A percentile compares a stretch with the other conserved stretches of the same genome.
Conservation (phyloP, 805 yeast genomes). For the Kodamaea nitidulidarum region DNA sequence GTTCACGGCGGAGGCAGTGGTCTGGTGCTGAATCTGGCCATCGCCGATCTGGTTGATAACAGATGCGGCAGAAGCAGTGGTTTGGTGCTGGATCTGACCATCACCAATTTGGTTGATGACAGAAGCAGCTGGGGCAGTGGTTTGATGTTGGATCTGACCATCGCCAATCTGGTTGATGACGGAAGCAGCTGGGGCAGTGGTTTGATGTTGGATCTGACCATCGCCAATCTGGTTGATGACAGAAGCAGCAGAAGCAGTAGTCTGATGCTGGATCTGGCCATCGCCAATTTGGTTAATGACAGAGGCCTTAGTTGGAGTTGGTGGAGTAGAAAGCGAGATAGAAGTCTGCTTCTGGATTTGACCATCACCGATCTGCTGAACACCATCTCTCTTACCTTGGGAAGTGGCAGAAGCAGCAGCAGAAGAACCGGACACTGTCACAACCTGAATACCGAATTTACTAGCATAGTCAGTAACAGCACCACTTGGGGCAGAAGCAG, state of each 20-base stretch:
- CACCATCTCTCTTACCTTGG: slow-evolving; percentile 27
- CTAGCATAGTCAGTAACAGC: slow-evolving; percentile 21
- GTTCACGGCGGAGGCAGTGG: slow-evolving; percentile 30
- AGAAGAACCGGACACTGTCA: slow-evolving; percentile 1
- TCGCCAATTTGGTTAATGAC: slow-evolving; percentile 45
- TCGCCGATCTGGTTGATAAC: slow-evolving; percentile 40
- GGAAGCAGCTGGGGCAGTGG: slow-evolving; percentile 16
- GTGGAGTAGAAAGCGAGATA: slow-evolving; percentile 31
- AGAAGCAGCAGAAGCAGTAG: slow-evolving; percentile 17
- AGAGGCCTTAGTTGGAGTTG: slow-evolving; percentile 12
- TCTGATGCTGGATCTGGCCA: slow-evolving; percentile 46
- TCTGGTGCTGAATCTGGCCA: slow-evolving; percentile 28
- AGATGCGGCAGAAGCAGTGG: slow-evolving; percentile 13
- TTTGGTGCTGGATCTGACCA: slow-evolving; percentile 43
- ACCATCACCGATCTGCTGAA: slow-evolving; percentile 46
- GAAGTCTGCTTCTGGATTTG: slow-evolving; percentile 45
- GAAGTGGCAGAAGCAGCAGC: slow-evolving; percentile 38
- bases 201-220: slow-evolving; percentile 25
- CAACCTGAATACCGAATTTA: slow-evolving; percentile 7
- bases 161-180: slow-evolving; percentile 42
- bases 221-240: slow-evolving; percentile 22
- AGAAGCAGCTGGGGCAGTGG: slow-evolving; percentile 23
- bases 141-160: slow-evolving; percentile 43
- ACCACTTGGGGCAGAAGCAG: slow-evolving; percentile 21
- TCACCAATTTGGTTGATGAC: slow-evolving; percentile 42